Evolutionary conservation across 495 filamentous ascomycete species (phyloP), one percentile per base, ranked within the genome.

Genomic region (Cercophora newfieldiana): DNA sequence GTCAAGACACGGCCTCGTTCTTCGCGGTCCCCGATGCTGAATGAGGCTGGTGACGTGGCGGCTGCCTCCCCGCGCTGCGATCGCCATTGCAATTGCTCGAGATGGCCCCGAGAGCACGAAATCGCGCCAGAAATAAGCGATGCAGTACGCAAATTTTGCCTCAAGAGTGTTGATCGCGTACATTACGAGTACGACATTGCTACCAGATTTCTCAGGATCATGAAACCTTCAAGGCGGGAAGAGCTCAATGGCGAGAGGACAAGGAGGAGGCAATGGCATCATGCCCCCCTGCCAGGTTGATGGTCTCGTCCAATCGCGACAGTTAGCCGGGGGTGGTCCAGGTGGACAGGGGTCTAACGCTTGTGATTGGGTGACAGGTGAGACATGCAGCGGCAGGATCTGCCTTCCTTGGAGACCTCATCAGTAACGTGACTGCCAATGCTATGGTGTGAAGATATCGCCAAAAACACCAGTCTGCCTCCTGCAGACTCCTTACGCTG

Each of bases 371-470:
- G 28, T 62, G 33, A 21, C 50, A 51, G 59, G 59, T 69, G 67
- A 76, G 69, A 75, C 71, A 69, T 65, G 25, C 67, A 68, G 69
- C 63, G 72, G 68, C 72, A 75, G 69, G 73, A 73, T 69, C 69
- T 69, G 67, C 67, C 55, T 49, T 70, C 59, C 62, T 68, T 75
- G 71, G 76, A 77, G 71, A 61, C 75, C 71, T 72, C 71, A 56
- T 60, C 73, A 74, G 75, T 76, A 81, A 77, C 77, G 77, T 77
- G 77, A 78, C 68, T 59, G 68, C 64, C 59, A 44, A 14, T 8
- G 10, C 68, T 70, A 71, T 75, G 78, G 76, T 79, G 77, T 80
- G 75, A 70, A 76, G 67, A 66, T 69, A 73, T 74, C 70, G 65
- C 47, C 66, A 66, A 59, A 54, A n/a, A 3, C 37, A 6, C 37